Evolutionary conservation across 257 asterid genomes (phyloP), one percentile per base, ranked within the genome.

Genomic region (Osmanthus fragrans): DNA sequence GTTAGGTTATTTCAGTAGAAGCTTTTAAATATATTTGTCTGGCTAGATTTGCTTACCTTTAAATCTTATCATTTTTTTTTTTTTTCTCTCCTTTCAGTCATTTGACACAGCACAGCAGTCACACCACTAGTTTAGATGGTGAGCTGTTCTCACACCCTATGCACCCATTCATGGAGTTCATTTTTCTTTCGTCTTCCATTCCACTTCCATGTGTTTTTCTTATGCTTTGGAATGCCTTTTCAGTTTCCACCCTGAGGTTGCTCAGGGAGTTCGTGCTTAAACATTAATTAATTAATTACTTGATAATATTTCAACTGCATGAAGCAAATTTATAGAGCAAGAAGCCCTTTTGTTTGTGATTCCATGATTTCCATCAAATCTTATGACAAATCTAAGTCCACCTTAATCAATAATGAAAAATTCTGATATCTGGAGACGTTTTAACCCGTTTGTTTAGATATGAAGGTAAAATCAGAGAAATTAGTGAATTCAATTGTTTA

Each of bases 321-420:
- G 69, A 63, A 63, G 69, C 69, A 7, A 63, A 63, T n/a, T 8
- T 27, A 63, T 9, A 63, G 34, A 63, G 69, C 34, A 23, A 15
- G 5, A 63, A 23, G 7, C 34, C 2, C 6, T 7, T 25, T 25
- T 8, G 54, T 36, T n/a, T 37, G 33, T 51, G 21, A 73, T 79
- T 71, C 51, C 64, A 21, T 72, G 75, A 29, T 80, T 49, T 70
- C 64, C 58, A n/a, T 82, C 45, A 76, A 70, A 49, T 60, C 70
- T 23, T 45, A 25, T 67, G 7, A 70, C 72, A 60, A 1, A 45
- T 12, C 45, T 21, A 27, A 37, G 33, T 18, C 49, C 34, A 7
- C 67, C 18, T 71, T 74, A 75, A 69, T 82, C 27, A 68, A 49
- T 64, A 45, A 45, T 30, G 76, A 64, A 47, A 45, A 30, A 69